Conservation (phyloP, 2,329 filamentous ascomycete species). For the Aspergillus novoparasiticus region DNA sequence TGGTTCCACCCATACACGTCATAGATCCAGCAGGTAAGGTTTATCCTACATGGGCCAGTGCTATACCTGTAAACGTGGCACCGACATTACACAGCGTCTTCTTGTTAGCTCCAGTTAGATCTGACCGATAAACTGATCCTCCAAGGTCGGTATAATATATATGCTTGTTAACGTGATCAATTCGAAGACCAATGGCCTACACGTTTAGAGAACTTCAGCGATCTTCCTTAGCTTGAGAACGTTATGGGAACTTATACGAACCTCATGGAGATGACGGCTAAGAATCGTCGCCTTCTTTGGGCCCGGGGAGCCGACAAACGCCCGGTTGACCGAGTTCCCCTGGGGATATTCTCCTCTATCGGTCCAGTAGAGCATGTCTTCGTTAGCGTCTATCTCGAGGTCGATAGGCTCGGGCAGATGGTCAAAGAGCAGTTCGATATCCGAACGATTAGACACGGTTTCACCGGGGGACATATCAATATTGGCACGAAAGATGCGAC, state of each 20-base stretch:
- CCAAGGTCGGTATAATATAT: slow-evolving; percentile 29
- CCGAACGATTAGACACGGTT: slow-evolving; percentile 37
- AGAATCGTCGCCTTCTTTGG: slow-evolving; percentile 9
- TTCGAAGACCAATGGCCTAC: slow-evolving; percentile 25
- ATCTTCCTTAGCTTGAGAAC: too few species aligned
- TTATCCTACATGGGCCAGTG: background rate
- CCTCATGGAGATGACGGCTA: too few species aligned
- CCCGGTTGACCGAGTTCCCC: slow-evolving; percentile 57
- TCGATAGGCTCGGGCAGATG: slow-evolving; percentile 60
- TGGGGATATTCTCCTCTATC: slow-evolving; percentile 60
- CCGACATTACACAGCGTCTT: slow-evolving; percentile 21
- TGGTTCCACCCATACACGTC: too few species aligned
- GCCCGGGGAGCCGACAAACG: slow-evolving; percentile 14
- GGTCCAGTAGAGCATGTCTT: slow-evolving; percentile 59
- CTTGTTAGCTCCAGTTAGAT: slow-evolving; percentile 23
- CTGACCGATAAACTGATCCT: slow-evolving; percentile 24
- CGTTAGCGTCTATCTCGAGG: slow-evolving; percentile 54
- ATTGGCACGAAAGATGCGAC: slow-evolving; percentile 57
- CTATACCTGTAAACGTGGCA: slow-evolving; percentile 24
- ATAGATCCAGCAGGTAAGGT: too few species aligned
- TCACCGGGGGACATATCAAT: slow-evolving; percentile 43
- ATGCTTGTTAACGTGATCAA: slow-evolving; percentile 18
- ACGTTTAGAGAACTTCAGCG: too few species aligned
- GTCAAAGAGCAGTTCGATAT: slow-evolving; percentile 49
- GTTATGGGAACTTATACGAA: too few species aligned